Base-by-base conservation (phyloP, 768 basidiomycete genomes). In the Dacryopinax primogenitus region DNA sequence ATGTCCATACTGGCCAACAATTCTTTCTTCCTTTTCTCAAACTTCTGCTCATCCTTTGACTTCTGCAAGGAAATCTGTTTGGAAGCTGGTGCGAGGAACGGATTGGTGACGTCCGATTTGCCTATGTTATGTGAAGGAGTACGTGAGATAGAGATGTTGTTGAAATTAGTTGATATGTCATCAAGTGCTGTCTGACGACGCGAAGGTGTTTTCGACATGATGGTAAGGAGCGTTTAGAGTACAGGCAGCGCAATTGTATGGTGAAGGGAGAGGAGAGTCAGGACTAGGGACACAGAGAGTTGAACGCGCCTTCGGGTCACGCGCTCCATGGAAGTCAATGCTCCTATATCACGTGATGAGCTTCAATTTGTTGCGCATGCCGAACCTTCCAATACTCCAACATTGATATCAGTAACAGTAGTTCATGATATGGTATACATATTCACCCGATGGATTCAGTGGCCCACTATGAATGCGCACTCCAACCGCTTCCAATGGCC, bases 401-500 rank as follows among this genome's bases (percentile, higher is more conserved):
- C n/a, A n/a, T n/a, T n/a, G n/a, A n/a, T n/a, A n/a, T n/a, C n/a
- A 39, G 37, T n/a, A 39, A 39, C 12, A n/a, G 37, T n/a, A n/a
- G 37, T 39, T 39, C 37, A 39, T 11, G 37, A 39, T n/a, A 39
- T 39, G n/a, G n/a, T n/a, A n/a, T n/a, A n/a, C n/a, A n/a, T n/a
- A n/a, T n/a, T n/a, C n/a, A n/a, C n/a, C n/a, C n/a, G n/a, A n/a
- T n/a, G n/a, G n/a, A n/a, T n/a, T n/a, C n/a, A n/a, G n/a, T n/a
- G n/a, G n/a, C n/a, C n/a, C n/a, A n/a, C 41, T 58, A 58, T 58
- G 51, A 23, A 30, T 58, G 51, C 21, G 51, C 51, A 21, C 51
- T 58, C 51, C 51, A 58, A 28, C 51, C 51, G 33, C 68, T 64
- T 9, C 58, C 67, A 18, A 69, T 33, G 21, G 65, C 36, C n/a